These are phyloP conservation scores for Buxus sempervirens DNA, from an alignment of 164 flowering plant genomes.

Conservation along the genomic window DNA sequence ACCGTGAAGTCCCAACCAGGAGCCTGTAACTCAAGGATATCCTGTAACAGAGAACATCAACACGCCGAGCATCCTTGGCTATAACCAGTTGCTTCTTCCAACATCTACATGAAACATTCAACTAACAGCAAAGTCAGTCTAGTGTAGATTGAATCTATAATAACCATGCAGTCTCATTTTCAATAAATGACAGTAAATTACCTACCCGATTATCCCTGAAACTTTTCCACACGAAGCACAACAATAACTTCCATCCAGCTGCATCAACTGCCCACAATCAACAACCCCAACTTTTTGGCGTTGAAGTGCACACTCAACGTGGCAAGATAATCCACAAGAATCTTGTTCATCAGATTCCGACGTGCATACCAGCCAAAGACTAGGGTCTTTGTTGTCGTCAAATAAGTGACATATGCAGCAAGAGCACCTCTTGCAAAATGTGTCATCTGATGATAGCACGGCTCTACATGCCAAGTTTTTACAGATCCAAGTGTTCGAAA, in stretches of 20 bases:
- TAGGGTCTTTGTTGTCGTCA: conserved; percentile 98
- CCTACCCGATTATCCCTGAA: conserved; percentile 89
- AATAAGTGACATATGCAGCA: conserved; percentile 95
- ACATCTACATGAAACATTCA: conserved; percentile 42
- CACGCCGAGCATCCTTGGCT: conserved; percentile 93
- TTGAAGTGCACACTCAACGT: conserved; percentile 93
- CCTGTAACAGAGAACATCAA: conserved; percentile 82
- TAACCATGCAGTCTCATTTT: neutral
- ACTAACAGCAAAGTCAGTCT: conserved; percentile 13
- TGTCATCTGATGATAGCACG: conserved; percentile 58
- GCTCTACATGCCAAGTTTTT: conserved; percentile 96
- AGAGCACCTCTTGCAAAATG: conserved; percentile 97
- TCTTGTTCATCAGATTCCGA: conserved; percentile 61
- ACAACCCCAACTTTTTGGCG: conserved; percentile 84
- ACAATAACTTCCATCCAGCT: conserved; percentile 95
- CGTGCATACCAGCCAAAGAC: conserved; percentile 95
- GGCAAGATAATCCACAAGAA: conserved; percentile 92
- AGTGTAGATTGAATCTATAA: conserved; percentile 3
- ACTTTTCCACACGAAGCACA: conserved; percentile 99
- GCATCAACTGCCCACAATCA: conserved; percentile 87
- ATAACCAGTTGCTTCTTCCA: conserved; percentile 87
- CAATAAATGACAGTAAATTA: conserved; percentile 14
- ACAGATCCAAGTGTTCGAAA: conserved; percentile 68
- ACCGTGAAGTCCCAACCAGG: conserved; percentile 80
- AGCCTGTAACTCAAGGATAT: conserved; percentile 86